These are phyloP conservation scores for Medakamo hakoo DNA, from an alignment of 139 green algal species.

Conservation along the genomic window DNA sequence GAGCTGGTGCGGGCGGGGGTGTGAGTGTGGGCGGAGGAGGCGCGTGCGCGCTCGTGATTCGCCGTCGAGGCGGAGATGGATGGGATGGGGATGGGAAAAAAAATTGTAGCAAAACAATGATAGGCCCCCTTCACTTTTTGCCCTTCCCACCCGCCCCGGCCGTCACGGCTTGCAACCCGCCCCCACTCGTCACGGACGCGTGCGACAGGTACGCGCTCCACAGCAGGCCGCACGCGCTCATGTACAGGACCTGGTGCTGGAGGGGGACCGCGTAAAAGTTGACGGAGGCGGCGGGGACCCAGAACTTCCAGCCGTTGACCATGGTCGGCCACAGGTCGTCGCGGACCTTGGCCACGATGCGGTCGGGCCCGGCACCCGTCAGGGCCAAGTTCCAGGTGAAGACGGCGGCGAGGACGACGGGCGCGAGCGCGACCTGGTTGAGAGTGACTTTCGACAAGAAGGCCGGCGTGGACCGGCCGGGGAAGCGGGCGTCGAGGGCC, in stretches of 20 bases:
- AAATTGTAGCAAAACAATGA: no score
- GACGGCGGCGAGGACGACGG: slow-evolving; percentile 37
- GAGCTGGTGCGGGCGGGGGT: slow-evolving; percentile 21
- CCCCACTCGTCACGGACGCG: slow-evolving; percentile 7
- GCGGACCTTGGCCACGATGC: slow-evolving; percentile 39
- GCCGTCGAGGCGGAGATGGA: no score
- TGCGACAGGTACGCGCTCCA: slow-evolving; percentile 74
- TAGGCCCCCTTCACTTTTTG: no score
- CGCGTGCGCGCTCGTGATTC: no score
- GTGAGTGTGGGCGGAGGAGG: background rate
- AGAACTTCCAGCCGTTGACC: slow-evolving; percentile 78
- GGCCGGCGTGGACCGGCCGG: slow-evolving; percentile 22
- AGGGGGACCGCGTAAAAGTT: slow-evolving; percentile 69
- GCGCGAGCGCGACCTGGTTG: slow-evolving; percentile 57
- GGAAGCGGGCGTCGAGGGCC: slow-evolving; percentile 9
- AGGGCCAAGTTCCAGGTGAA: slow-evolving; percentile 60
- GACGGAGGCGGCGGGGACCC: slow-evolving; percentile 57
- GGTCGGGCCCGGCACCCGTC: slow-evolving; percentile 16
- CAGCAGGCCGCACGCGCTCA: slow-evolving; percentile 60
- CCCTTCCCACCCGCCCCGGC: background rate
- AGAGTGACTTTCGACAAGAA: slow-evolving; percentile 42
- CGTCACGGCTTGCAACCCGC: background rate
- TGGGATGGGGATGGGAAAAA: no score
- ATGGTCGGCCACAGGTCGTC: slow-evolving; percentile 52
- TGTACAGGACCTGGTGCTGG: slow-evolving; percentile 62